Base-by-base conservation (phyloP, 2,329 filamentous ascomycete genomes). In the Tolypocladium album region DNA sequence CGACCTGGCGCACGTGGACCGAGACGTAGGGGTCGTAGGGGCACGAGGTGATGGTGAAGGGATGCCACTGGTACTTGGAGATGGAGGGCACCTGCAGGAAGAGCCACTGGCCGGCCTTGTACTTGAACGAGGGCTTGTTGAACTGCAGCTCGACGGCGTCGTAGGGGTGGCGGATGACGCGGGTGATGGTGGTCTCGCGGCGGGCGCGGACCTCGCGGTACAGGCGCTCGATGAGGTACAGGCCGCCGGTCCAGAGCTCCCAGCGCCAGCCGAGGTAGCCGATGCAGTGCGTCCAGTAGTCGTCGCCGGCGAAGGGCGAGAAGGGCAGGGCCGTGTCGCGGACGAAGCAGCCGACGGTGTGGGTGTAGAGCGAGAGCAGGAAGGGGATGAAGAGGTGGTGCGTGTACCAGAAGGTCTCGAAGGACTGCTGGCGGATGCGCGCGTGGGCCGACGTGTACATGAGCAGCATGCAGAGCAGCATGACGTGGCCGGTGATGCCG, bases 361-460 rank as follows among this genome's bases (percentile, higher is more conserved):
- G 94, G 15, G 93, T 97, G 75, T 97, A 99, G 66, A 99, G 86
- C 55, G 85, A 93, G 53, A 99, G 81, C 69, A 97, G 77, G 75
- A 99, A 99, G 1, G 94, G 93, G 62, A 99, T 89, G 70, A 97
- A 97, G n/a, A 99, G 83, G 69, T 99, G 94, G 75, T 99, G 94
- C 0, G 92, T 96, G 76, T 99, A 99, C 94, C 94, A 99, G 73
- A 99, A 99, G 0, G 93, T 95, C 77, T 99, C 94, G 71, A 92
- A 99, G 0, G 91, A 96, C 72, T 99, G 94, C 72, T 97, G 93
- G 59, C 94, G 89, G 65, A 99, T 97, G 66, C 90, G 89, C 68
- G 88, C 83, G 71, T 99, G 94, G 3, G 94, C 89, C 0, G 92
- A 97, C 1, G 94, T 99, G 77, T 96, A 99, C 82, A 99, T 99